Conservation (phyloP, 129 eudicot genomes). For the Arctium minus region DNA sequence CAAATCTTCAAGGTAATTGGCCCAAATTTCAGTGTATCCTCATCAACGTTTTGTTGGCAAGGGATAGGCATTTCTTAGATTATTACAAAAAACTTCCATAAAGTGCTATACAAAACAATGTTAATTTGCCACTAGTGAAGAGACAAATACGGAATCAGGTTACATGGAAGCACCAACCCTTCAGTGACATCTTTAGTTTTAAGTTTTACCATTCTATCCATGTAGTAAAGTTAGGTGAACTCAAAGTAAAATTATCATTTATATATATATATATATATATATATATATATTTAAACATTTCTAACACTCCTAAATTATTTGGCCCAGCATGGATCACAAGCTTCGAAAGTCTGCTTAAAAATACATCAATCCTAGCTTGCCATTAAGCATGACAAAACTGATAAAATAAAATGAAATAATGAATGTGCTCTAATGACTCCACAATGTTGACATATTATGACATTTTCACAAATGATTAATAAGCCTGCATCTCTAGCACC, state of each 20-base stretch:
- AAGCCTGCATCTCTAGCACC: conserved; percentile 9
- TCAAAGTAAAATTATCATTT: background rate
- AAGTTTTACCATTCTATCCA: background rate
- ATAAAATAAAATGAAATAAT: background rate
- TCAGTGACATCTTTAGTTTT: background rate
- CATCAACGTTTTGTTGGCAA: conserved; percentile 6
- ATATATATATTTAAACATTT: background rate
- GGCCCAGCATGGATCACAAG: background rate
- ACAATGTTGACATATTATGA: background rate
- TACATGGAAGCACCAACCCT: background rate
- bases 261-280: too few relatives aligned
- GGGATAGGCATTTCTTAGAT: background rate
- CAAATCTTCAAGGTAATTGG: background rate
- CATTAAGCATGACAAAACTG: conserved; percentile 3
- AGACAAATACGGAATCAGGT: background rate
- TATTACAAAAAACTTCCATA: background rate
- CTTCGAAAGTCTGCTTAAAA: background rate
- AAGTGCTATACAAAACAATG: background rate
- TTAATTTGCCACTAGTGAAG: background rate
- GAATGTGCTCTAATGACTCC: background rate
- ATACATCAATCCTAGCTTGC: background rate
- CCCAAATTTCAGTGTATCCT: background rate
- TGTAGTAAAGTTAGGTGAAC: background rate
- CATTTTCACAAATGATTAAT: conserved; percentile 3
- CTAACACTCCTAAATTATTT: background rate